A percentile compares a stretch with the other conserved stretches of the same genome.
These are phyloP conservation scores for Amanita subjunquillea DNA, from an alignment of 768 basidiomycete species.

Conservation along the genomic window DNA sequence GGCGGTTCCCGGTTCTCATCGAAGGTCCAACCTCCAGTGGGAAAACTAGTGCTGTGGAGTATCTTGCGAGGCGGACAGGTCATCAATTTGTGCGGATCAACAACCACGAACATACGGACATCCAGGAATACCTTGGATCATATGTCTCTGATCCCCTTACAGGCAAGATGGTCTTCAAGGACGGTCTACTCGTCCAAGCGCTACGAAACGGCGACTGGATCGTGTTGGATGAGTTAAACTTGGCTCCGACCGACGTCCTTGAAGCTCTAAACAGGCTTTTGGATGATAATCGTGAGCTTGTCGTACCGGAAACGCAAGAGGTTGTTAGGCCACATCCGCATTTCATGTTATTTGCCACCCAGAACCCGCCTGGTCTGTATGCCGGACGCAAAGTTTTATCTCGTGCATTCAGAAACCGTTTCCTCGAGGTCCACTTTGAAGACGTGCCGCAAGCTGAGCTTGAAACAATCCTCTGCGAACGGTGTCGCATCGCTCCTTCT, in stretches of 20 bases:
- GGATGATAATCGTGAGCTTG: constrained; percentile 94
- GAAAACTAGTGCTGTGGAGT: constrained; percentile 96
- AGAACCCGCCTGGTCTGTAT: constrained; percentile 94
- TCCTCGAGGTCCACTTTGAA: constrained; percentile 94
- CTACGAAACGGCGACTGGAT: constrained; percentile 93
- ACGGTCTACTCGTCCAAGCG: constrained; percentile 89
- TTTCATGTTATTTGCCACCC: constrained; percentile 97
- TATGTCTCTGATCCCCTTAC: constrained; percentile 89
- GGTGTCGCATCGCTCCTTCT: constrained; percentile 89
- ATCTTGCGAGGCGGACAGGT: constrained; percentile 85
- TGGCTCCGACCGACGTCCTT: constrained; percentile 95
- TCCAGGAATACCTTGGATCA: constrained; percentile 96
- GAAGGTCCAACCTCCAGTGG: constrained; percentile 98
- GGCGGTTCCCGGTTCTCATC: constrained; percentile 88
- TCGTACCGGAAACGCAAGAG: constrained; percentile 94
- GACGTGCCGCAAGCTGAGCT: constrained; percentile 93
- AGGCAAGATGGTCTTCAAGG: constrained; percentile 91
- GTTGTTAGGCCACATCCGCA: constrained; percentile 87
- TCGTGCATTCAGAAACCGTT: constrained; percentile 93
- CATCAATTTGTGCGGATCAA: constrained; percentile 97
- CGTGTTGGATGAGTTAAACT: constrained; percentile 93
- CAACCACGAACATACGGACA: constrained; percentile 99
- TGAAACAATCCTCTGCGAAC: constrained; percentile 87
- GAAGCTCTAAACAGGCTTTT: constrained; percentile 94
- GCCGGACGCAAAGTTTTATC: constrained; percentile 92